Percentiles rank a stretch among this genome's conserved stretches.
Conservation (phyloP, 2,329 filamentous ascomycete genomes). For the Colletotrichum graminicola region DNA sequence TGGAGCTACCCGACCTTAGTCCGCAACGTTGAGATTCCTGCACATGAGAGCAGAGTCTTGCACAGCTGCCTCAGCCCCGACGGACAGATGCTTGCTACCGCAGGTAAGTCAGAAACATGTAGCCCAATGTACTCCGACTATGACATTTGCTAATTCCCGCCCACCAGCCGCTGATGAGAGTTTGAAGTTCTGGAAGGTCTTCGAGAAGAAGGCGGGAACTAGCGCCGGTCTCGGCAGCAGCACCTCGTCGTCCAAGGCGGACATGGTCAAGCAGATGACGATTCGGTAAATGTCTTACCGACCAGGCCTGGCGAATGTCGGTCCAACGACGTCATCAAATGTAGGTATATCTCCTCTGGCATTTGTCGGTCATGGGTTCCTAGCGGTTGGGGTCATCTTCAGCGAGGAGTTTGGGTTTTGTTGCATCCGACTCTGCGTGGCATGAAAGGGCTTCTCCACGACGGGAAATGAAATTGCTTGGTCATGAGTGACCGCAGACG, state of each 20-base stretch:
- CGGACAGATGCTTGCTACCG: conserved; percentile 97
- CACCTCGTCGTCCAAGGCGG: conserved; percentile 80
- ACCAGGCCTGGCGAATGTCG: conserved; percentile 41
- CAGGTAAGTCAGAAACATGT: conserved; percentile 66
- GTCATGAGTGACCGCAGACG: conserved; percentile 40
- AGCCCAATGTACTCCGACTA: not conserved
- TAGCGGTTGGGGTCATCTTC: conserved; percentile 47
- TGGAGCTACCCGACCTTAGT: conserved; percentile 99
- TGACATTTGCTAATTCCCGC: conserved; percentile 47
- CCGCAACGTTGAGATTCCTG: conserved; percentile 97
- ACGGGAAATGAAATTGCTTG: conserved; percentile 42
- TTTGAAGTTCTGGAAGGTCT: conserved; percentile 99
- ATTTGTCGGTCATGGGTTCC: conserved; percentile 55
- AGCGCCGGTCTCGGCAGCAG: conserved; percentile 75
- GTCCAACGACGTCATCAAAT: conserved; percentile 49
- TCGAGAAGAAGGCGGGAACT: conserved; percentile 94
- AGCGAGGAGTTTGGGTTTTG: conserved; percentile 67
- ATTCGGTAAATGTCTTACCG: conserved; percentile 72
- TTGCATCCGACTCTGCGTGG: conserved; percentile 59
- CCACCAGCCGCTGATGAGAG: conserved; percentile 87
- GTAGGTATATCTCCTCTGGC: conserved; percentile 63
- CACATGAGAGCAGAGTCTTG: conserved; percentile 95
- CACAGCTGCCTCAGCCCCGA: conserved; percentile 98
- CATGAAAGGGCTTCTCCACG: conserved; percentile 64
- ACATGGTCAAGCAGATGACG: conserved; percentile 95